Evolutionary conservation across 2,329 filamentous ascomycete genomes (phyloP), one percentile per base, ranked within the genome.

Genomic region (Ilyonectria destructans): DNA sequence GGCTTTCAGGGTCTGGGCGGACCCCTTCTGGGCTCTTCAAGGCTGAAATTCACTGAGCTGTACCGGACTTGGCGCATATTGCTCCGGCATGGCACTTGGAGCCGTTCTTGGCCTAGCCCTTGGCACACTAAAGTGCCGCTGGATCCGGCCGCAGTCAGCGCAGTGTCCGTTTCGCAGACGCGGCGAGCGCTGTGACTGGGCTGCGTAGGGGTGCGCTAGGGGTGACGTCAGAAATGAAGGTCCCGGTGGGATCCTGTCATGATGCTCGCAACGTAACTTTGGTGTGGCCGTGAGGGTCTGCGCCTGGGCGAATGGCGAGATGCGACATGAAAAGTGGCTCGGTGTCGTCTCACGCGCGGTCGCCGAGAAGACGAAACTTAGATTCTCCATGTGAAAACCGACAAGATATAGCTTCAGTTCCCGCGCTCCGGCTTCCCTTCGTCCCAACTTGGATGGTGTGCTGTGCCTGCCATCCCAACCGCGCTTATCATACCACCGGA

Each of bases 401-500:
- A 19, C 31, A 17, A 17, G 40, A 17, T 17, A 23, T 48, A 19
- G 17, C 15, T 17, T 37, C 35, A 29, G n/a, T 12, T 43, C 40
- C 40, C n/a, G 31, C 19, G 8, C 21, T 23, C 13, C 31, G 9
- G 15, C 49, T 52, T 43, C 15, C 58, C 58, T 61, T 67, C 46
- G 51, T 48, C 52, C 49, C 26, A 57, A 55, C 55, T 35, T 54
- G 59, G 49, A 60, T 57, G 55, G 46, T 56, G 56, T 64, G 40
- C 60, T 51, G 51, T 54, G 15, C 35, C 35, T 54, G 23, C 51
- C 31, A 21, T 54, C 51, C 51, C n/a, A 35, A 73, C 65, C 67
- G 64, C 62, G 69, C 72, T 68, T 68, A 72, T 69, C 73, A 74
- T 70, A 73, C 69, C 71, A 68, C 65, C 17, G 40, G n/a, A 10